Evolutionary conservation across 495 filamentous ascomycete species (phyloP).

Genomic region (Annulohypoxylon bovei): DNA sequence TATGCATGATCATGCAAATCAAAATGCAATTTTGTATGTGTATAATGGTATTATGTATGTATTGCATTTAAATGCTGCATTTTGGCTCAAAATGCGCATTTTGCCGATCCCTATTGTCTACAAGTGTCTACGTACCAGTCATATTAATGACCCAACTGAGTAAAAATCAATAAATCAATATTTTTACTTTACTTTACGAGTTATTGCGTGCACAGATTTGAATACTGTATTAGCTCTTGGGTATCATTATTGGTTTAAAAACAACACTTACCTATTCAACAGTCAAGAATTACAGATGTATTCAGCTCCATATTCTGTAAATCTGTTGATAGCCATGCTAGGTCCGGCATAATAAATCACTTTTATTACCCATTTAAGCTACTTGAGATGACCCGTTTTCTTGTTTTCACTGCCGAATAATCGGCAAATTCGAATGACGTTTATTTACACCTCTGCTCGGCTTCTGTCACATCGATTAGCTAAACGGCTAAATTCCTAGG

Average conservation of each 20-base stretch:
- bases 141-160: background rate
- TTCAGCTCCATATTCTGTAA: background rate
- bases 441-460: constrained; percentile 9
- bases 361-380: constrained; percentile 18
- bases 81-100: too few relatives aligned
- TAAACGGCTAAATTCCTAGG: background rate
- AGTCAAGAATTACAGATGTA: background rate
- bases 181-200: background rate
- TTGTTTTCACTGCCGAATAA: background rate
- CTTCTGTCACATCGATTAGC: constrained; percentile 22
- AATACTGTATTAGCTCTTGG: constrained; percentile 2
- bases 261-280: background rate
- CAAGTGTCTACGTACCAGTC: too few relatives aligned
- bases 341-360: background rate
- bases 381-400: constrained; percentile 4
- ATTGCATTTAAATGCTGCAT: too few relatives aligned
- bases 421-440: constrained; percentile 37
- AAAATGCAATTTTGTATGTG: too few relatives aligned
- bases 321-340: background rate
- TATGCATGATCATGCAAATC: too few relatives aligned
- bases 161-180: constrained; percentile 2
- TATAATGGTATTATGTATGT: too few relatives aligned
- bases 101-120: too few relatives aligned
- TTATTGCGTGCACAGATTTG: background rate
- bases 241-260: constrained; percentile 4